Percentiles rank a stretch among this genome's conserved stretches.
These are phyloP conservation scores for Pythium chondricola DNA, from an alignment of 352 stramenopile species.

Conservation along the genomic window DNA sequence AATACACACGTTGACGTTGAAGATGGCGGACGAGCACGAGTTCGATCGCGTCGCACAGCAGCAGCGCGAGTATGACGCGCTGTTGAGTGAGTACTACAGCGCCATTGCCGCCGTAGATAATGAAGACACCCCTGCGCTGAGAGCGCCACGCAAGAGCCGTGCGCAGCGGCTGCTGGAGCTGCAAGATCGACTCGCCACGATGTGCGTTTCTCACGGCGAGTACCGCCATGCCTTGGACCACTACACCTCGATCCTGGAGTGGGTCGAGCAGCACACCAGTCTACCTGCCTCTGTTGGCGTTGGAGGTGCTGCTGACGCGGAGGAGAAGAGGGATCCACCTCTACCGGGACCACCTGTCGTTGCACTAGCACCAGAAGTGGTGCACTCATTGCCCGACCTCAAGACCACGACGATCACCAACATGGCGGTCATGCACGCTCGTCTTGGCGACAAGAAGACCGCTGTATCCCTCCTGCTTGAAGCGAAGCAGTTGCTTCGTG, in stretches of 20 bases:
- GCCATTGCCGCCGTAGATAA: neutral
- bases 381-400: conserved; percentile 21
- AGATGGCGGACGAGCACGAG: no score
- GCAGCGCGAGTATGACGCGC: conserved; percentile 12
- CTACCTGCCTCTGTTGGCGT: neutral
- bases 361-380: no score
- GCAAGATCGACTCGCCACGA: conserved; percentile 28
- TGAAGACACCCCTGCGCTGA: neutral
- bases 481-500: conserved; percentile 24
- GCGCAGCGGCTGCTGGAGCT: conserved; percentile 16
- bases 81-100: conserved; percentile 8
- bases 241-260: conserved; percentile 19
- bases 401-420: conserved; percentile 32
- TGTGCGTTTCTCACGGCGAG: conserved; percentile 29
- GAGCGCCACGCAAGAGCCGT: neutral
- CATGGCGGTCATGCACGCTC: conserved; percentile 27
- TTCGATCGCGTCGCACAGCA: no score
- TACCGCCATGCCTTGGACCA: conserved; percentile 25
- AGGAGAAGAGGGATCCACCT: neutral
- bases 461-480: conserved; percentile 34
- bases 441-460: conserved; percentile 20
- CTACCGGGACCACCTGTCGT: no score
- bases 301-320: neutral
- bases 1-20: no score
- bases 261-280: neutral